These are phyloP conservation scores for Entomortierella chlamydospora DNA, from an alignment of 192 early-diverging fungal species.

Conservation along the genomic window DNA sequence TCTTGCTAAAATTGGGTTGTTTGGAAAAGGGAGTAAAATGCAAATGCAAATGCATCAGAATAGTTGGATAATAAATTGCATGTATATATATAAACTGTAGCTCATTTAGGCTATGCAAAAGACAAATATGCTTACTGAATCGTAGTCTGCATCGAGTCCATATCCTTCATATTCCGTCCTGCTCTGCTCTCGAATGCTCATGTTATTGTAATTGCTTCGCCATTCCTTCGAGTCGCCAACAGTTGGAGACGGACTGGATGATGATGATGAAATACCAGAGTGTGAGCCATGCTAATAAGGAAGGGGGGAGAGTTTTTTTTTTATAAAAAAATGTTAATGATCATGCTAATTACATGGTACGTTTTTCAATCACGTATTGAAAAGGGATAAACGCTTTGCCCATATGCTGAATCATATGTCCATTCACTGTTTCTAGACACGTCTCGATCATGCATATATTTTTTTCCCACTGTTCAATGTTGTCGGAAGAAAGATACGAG, in stretches of 20 bases:
- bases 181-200: conserved; percentile 39
- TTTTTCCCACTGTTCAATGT: no score
- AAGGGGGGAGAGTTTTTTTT: not conserved
- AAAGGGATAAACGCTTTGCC: no score
- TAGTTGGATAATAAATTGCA: not conserved
- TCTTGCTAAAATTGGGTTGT: conserved; percentile 1
- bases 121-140: conserved; percentile 21
- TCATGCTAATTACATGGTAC: no score
- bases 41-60: not conserved
- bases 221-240: conserved; percentile 20
- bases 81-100: no score
- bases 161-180: conserved; percentile 34
- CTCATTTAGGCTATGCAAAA: not conserved
- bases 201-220: conserved; percentile 26
- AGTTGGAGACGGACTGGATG: conserved; percentile 5
- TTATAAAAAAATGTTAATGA: no score
- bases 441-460: no score
- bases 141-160: conserved; percentile 27
- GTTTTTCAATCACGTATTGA: no score
- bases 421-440: no score
- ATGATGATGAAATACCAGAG: conserved; percentile 29
- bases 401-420: no score
- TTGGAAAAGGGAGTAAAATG: not conserved
- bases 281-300: conserved; percentile 24
- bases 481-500: not conserved